Base-by-base conservation (phyloP, 768 basidiomycete genomes). In the Suillus americanus region DNA sequence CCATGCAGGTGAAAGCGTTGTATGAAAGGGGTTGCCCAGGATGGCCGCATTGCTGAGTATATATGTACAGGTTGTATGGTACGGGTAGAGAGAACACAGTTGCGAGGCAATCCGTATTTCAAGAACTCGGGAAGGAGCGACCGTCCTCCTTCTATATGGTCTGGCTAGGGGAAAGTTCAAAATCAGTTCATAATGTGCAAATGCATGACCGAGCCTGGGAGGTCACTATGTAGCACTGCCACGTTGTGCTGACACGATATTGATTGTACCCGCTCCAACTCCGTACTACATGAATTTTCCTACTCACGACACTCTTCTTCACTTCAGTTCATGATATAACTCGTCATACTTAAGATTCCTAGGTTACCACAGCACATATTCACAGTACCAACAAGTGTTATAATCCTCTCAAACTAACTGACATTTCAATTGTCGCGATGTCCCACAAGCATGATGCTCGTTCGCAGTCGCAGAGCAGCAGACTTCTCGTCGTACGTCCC, bases 401-500 rank as follows among this genome's bases (percentile, higher is more conserved):
- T 59, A 59, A 41, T 59, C 18, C 38, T 54, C 20, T 53, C 30
- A 53, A 30, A 53, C 28, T 18, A 18, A 30, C 8, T 2, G 28
- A 18, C 50, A 9, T 5, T 40, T 46, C 51, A 9, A 53, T 38
- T 63, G 1, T 16, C 38, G 48, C 55, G 7, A 78, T 75, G 75
- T 69, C 75, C 12, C 33, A 69, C 9, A 71, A 73, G 67, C 72
- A 70, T 59, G 69, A 68, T 45, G 48, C 73, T 41, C 74, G 72
- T 20, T 62, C 64, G 37, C 76, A 77, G 51, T 8, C 25, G 25
- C 75, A 78, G 62, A 70, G 68, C 25, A 75, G 65, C 35, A 74
- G 62, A 50, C 67, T 78, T 57, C 73, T 74, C 12, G 76, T 78
- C 46, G 75, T 77, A 70, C 64, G 77, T 70, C 53, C 40, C 64